These are phyloP conservation scores for Anisodus acutangulus DNA, from an alignment of 257 asterid genomes.

Conservation along the genomic window DNA sequence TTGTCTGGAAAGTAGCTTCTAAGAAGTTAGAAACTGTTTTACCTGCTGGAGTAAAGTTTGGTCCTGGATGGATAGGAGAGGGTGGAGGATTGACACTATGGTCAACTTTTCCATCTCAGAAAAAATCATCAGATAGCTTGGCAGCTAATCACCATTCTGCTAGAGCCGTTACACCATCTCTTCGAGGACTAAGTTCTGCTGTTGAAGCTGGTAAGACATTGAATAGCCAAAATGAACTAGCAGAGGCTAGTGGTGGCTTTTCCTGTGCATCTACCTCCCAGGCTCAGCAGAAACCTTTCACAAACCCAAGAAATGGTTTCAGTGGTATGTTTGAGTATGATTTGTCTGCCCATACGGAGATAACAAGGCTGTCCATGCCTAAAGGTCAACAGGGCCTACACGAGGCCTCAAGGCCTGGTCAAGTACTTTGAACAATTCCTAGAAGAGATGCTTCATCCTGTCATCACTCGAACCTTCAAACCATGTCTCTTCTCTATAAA, in stretches of 20 bases:
- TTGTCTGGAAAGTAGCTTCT: too few relatives aligned
- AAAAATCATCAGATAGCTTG: constrained; percentile 43
- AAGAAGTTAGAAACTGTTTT: too few relatives aligned
- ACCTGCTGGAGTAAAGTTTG: too few relatives aligned
- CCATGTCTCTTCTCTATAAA: neutral
- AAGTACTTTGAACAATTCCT: constrained; percentile 1
- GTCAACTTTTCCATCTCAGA: constrained; percentile 45
- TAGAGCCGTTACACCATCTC: constrained; percentile 43
- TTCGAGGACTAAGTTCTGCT: constrained; percentile 44
- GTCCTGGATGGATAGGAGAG: too few relatives aligned
- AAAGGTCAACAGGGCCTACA: constrained; percentile 38
- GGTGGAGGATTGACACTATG: constrained; percentile 45
- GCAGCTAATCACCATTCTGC: constrained; percentile 41
- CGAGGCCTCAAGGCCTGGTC: constrained; percentile 14
- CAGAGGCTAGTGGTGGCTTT: constrained; percentile 40
- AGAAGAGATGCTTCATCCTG: neutral
- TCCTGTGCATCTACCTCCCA: constrained; percentile 46
- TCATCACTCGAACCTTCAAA: neutral
- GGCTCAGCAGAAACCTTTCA: constrained; percentile 50
- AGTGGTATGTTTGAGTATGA: constrained; percentile 48
- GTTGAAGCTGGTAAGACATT: constrained; percentile 61
- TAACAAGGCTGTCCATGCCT: constrained; percentile 32
- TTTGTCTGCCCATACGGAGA: constrained; percentile 39
- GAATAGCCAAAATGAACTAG: constrained; percentile 55
- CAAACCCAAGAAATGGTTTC: constrained; percentile 56